phyloP scores from a whole-genome alignment of 805 yeast genomes.

The Pichia phayaonensis region DNA sequence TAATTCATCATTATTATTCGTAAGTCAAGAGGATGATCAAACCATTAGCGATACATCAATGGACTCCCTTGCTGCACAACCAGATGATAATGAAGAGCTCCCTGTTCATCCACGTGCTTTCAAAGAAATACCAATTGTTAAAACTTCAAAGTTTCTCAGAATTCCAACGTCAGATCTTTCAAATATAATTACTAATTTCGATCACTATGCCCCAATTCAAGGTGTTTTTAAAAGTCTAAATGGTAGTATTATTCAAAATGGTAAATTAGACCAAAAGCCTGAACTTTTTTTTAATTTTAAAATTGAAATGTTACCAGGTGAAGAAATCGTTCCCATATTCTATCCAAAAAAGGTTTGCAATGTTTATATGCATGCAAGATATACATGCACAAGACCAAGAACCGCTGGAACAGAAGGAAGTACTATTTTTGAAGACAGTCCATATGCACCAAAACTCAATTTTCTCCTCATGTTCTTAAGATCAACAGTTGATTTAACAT shows the following conservation, averaged over 20 bases:
- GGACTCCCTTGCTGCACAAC: neutral
- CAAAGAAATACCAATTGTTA: neutral
- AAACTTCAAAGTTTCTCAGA: neutral
- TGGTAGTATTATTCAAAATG: neutral
- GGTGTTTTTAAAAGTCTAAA: neutral
- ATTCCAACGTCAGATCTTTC: neutral
- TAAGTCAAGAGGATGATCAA: neutral
- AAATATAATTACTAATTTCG: too few species aligned
- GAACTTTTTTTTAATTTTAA: too few species aligned
- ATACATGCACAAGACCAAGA: neutral
- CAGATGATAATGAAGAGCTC: neutral
- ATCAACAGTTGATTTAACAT: neutral
- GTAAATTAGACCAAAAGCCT: neutral
- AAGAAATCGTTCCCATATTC: neutral
- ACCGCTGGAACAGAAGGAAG: neutral
- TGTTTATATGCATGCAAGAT: neutral
- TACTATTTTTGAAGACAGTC: neutral
- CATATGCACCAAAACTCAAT: neutral
- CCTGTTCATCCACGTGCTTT: neutral
- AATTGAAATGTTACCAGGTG: neutral
- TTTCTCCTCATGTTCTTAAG: neutral
- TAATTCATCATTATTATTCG: neutral
- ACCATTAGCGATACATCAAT: neutral
- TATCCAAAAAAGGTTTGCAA: neutral
- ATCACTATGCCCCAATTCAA: neutral